Conservation (phyloP, 2,329 filamentous ascomycete genomes). For the Rachicladosporium sp. region DNA sequence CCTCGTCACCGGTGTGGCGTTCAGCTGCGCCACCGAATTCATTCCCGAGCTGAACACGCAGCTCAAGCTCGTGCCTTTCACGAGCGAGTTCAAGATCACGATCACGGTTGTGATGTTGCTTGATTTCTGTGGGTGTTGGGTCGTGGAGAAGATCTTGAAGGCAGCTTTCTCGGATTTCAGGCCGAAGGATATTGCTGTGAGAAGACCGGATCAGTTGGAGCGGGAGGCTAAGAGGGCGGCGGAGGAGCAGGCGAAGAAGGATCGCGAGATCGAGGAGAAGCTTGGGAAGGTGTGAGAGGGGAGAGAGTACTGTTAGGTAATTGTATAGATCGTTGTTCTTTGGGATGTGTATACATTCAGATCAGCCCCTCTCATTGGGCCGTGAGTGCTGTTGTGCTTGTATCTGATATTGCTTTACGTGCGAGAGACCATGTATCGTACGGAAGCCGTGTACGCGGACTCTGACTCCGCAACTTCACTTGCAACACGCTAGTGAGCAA, state of each 20-base stretch:
- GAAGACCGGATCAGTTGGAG: constrained; percentile 74
- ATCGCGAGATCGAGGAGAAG: constrained; percentile 25
- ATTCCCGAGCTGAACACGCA: constrained; percentile 89
- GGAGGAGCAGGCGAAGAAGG: constrained; percentile 29
- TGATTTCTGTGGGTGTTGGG: constrained; percentile 76
- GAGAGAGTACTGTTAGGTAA: too few relatives aligned
- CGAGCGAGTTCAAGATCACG: constrained; percentile 72
- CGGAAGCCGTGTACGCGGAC: too few relatives aligned
- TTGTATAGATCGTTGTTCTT: too few relatives aligned
- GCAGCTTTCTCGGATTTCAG: constrained; percentile 76
- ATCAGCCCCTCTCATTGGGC: too few relatives aligned
- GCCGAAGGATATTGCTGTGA: constrained; percentile 82
- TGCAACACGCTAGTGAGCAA: too few relatives aligned
- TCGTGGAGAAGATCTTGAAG: constrained; percentile 82
- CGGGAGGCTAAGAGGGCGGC: constrained; percentile 59
- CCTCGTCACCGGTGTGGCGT: constrained; percentile 78
- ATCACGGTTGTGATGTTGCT: constrained; percentile 69
- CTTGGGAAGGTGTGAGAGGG: constrained; percentile 18
- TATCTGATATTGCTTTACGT: too few relatives aligned
- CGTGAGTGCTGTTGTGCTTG: too few relatives aligned
- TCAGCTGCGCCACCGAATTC: constrained; percentile 89
- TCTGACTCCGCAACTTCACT: too few relatives aligned
- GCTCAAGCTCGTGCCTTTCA: constrained; percentile 86
- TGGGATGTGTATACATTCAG: too few relatives aligned
- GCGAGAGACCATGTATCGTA: too few relatives aligned